Evolutionary conservation across 352 stramenopile genomes (phyloP).

Genomic region (Phytophthora sojae): DNA sequence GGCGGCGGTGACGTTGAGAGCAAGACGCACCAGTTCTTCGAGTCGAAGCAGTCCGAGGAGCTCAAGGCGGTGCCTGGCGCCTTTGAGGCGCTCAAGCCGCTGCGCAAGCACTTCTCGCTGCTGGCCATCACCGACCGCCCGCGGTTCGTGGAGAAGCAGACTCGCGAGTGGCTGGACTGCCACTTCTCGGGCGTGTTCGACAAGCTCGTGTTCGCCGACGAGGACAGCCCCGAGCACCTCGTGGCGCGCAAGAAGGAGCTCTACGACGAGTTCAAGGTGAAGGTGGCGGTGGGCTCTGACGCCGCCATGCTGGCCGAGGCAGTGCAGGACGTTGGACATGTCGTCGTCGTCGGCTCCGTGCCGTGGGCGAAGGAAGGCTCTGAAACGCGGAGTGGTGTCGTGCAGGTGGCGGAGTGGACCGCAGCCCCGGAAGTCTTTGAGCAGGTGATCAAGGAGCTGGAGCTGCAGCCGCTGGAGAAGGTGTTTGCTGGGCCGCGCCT

Average conservation of each 20-base stretch:
- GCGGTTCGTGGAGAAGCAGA: constrained; percentile 67
- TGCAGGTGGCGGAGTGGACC: constrained; percentile 45
- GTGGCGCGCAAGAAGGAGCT: constrained; percentile 66
- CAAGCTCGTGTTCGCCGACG: constrained; percentile 78
- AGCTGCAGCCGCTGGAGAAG: constrained; percentile 54
- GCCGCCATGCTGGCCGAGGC: constrained; percentile 32
- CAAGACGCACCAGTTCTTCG: constrained; percentile 58
- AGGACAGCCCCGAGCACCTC: constrained; percentile 42
- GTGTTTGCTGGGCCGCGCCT: constrained; percentile 63
- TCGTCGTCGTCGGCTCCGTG: constrained; percentile 59
- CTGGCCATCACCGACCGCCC: constrained; percentile 69
- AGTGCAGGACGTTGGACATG: constrained; percentile 36
- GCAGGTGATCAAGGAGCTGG: constrained; percentile 52
- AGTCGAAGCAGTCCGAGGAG: constrained; percentile 56
- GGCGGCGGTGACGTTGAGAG: constrained; percentile 24
- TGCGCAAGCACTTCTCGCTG: constrained; percentile 73
- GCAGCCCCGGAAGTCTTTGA: constrained; percentile 44
- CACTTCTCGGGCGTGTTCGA: constrained; percentile 75
- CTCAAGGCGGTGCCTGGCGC: constrained; percentile 43
- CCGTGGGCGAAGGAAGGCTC: constrained; percentile 44
- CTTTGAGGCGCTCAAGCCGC: constrained; percentile 52
- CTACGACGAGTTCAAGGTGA: constrained; percentile 70
- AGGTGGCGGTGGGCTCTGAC: constrained; percentile 63
- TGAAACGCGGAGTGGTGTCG: constrained; percentile 21
- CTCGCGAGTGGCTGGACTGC: constrained; percentile 76